Base-by-base conservation (phyloP, 495 filamentous ascomycete genomes). In the Astrocystis sublimbata region DNA sequence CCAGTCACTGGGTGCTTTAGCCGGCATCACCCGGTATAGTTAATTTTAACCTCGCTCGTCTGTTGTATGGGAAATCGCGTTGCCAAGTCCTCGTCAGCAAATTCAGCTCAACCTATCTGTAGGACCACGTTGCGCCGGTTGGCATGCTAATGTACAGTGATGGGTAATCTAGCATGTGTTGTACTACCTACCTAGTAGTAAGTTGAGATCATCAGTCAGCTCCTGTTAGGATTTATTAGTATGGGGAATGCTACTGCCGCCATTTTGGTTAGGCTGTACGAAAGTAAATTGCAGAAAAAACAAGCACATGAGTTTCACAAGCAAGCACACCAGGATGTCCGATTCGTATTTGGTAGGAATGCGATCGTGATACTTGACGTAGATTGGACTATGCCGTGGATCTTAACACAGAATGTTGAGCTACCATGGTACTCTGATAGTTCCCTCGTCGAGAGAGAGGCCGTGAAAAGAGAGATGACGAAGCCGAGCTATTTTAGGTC, bases 51-150 rank as follows among this genome's bases (percentile, higher is more conserved):
- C n/a, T n/a, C n/a, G n/a, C n/a, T n/a, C n/a, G 53, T 31, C 38
- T 42, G 10, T 28, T 10, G n/a, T 10, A 23, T 45, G 21, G 15
- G 7, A 31, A 43, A 24, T n/a, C 21, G 36, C 13, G 23, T 17
- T 56, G 36, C 33, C 35, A 56, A 23, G 36, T 26, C 15, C 7
- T 13, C 24, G 12, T 42, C 28, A 21, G 38, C n/a, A 35, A 46
- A 45, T n/a, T 35, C 41, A 57, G 54, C 28, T 46, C 24, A 33
- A 33, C 33, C 17, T 35, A 56, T 56, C 30, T 43, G 36, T 23
- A 56, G 38, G 21, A 6, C 38, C 30, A 56, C 8, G 23, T 31
- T 56, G 21, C 35, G 15, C 28, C 2, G n/a, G 33, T 52, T 6
- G 30, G 49, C 36, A 36, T 30, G 49, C 49, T 36, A 23, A 33